phyloP scores from a whole-genome alignment of 139 green algal genomes.

The Chlorella vulgaris region DNA sequence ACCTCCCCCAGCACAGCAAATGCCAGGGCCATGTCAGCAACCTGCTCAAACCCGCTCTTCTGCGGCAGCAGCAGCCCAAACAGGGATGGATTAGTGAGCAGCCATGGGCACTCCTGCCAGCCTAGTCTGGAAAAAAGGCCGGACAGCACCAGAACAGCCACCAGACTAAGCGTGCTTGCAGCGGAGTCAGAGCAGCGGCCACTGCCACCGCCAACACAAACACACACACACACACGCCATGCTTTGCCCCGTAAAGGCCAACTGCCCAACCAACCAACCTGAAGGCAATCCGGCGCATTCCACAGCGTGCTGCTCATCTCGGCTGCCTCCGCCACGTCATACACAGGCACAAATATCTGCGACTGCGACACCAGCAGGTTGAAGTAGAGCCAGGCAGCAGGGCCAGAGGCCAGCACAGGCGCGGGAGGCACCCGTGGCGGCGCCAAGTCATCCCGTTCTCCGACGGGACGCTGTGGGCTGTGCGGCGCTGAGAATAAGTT shows the following conservation, averaged over 20 bases:
- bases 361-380: conserved; percentile 74
- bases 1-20: conserved; percentile 35
- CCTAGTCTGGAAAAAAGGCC: no score
- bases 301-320: conserved; percentile 37
- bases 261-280: not conserved
- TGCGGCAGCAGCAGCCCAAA: not conserved
- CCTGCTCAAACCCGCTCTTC: conserved; percentile 46
- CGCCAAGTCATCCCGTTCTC: conserved; percentile 28
- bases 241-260: not conserved
- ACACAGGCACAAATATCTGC: conserved; percentile 57
- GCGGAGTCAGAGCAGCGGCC: no score
- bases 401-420: conserved; percentile 11
- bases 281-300: not conserved
- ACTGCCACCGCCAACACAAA: not conserved
- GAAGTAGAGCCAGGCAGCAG: conserved; percentile 78
- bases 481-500: conserved; percentile 67
- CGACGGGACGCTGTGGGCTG: conserved; percentile 33
- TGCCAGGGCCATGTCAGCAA: conserved; percentile 57
- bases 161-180: no score
- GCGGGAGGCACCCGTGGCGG: conserved; percentile 25
- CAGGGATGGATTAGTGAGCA: not conserved
- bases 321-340: conserved; percentile 24
- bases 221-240: not conserved
- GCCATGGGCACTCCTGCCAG: no score
- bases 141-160: no score